Evolutionary conservation across 768 basidiomycete species (phyloP).

Genomic region (Cyclocybe cylindracea): DNA sequence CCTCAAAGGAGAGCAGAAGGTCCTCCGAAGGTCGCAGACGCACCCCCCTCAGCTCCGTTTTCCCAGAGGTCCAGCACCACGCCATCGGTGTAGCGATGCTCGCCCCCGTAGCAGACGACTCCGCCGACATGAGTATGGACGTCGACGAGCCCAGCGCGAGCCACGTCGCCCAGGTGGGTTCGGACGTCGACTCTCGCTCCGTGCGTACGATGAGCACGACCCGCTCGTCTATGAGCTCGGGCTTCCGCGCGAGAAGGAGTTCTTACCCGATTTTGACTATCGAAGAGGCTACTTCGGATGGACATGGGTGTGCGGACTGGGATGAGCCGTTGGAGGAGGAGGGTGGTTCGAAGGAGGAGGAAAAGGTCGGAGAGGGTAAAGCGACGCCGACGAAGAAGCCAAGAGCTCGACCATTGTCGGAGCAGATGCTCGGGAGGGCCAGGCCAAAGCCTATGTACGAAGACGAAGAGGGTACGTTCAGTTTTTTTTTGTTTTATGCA

Average conservation of each 20-base stretch:
- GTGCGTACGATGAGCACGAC: background rate
- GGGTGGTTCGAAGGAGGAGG: slow-evolving; percentile 13
- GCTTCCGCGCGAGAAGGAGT: background rate
- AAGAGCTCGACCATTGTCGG: slow-evolving; percentile 61
- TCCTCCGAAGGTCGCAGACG: slow-evolving; percentile 54
- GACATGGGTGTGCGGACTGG: slow-evolving; percentile 33
- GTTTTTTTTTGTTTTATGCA: slow-evolving; percentile 1
- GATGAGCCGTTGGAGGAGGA: slow-evolving; percentile 17
- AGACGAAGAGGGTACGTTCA: slow-evolving; percentile 50
- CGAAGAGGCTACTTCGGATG: slow-evolving; percentile 56
- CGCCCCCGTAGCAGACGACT: too few relatives aligned
- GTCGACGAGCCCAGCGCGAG: background rate
- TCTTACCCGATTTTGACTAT: slow-evolving; percentile 39
- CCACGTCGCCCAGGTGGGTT: background rate
- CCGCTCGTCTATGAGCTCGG: background rate
- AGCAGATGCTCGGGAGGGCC: slow-evolving; percentile 53
- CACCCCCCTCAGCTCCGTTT: slow-evolving; percentile 58
- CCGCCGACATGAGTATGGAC: too few relatives aligned
- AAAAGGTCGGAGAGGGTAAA: slow-evolving; percentile 14
- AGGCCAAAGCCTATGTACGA: slow-evolving; percentile 54
- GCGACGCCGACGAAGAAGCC: slow-evolving; percentile 47
- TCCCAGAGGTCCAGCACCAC: slow-evolving; percentile 42
- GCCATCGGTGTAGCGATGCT: slow-evolving; percentile 8
- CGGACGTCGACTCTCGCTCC: too few relatives aligned
- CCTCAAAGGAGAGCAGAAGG: slow-evolving; percentile 44